Evolutionary conservation across 768 basidiomycete species (phyloP), one percentile per base, ranked within the genome.

Genomic region (Porpolomopsis calyptriformis): DNA sequence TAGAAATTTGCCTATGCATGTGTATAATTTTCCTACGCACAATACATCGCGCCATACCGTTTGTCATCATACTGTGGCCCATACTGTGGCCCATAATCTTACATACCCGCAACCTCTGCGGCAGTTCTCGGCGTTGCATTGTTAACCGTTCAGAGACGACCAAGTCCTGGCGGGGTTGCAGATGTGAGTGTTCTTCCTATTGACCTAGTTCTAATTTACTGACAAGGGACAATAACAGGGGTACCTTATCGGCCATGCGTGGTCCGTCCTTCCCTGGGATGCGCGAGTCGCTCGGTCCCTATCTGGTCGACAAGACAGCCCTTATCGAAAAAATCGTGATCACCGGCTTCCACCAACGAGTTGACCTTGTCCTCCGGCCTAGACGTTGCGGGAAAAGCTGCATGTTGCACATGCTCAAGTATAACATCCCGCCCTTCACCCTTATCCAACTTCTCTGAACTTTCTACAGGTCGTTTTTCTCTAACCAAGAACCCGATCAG

Each of bases 371-470:
- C 20, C 48, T 52, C 45, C 35, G 49, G 33, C 51, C 51, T 39
- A 37, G 45, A 49, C 48, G 44, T 46, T 52, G 44, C 42, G 50
- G 50, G 42, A 52, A 52, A 26, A 47, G 45, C 50, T 43, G 45
- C 48, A 49, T 52, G 50, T 37, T 52, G 25, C 50, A 52, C 35
- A 52, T 52, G 50, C 50, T 52, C 46, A 47, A 27, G 49, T 50
- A 50, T 43, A 29, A n/a, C 16, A 20, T 41, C 25, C 11, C 36
- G 23, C 23, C 14, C 23, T 40, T 26, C n/a, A 37, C 23, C 45
- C 49, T 40, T 8, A 42, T 39, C 24, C 33, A 46, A 39, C 33
- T 24, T 43, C 22, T 25, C 40, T 25, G 34, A 45, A 38, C 24
- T 39, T n/a, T 40, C 18, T 33, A 34, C 43, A 52, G 51, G 31